phyloP scores from a whole-genome alignment of 352 stramenopile species.

The Phytophthora litchii region DNA sequence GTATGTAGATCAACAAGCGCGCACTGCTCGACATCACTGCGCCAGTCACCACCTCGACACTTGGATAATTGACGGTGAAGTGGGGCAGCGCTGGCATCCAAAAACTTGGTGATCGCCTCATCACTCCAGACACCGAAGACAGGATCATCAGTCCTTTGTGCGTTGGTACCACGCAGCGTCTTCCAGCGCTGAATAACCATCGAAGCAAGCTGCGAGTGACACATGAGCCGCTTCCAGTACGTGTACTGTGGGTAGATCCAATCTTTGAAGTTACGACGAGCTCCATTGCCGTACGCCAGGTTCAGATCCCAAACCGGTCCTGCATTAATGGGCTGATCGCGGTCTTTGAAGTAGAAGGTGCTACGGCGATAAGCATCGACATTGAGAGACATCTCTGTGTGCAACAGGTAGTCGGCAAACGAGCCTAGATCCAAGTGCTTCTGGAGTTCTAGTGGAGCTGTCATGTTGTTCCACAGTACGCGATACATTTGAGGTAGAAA shows the following conservation, averaged over 20 bases:
- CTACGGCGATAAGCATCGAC: constrained; percentile 80
- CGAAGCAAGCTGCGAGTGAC: constrained; percentile 77
- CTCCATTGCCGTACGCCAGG: constrained; percentile 76
- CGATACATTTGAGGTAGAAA: constrained; percentile 73
- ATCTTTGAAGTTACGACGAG: constrained; percentile 54
- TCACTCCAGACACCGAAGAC: constrained; percentile 59
- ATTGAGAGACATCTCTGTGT: constrained; percentile 86
- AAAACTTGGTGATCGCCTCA: constrained; percentile 49
- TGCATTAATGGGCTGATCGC: constrained; percentile 73
- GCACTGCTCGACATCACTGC: constrained; percentile 57
- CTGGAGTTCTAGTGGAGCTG: constrained; percentile 54
- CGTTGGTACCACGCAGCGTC: constrained; percentile 45
- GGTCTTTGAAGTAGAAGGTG: constrained; percentile 84
- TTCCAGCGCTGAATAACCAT: constrained; percentile 82
- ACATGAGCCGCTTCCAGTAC: constrained; percentile 83
- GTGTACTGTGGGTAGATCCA: constrained; percentile 83
- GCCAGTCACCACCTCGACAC: constrained; percentile 56
- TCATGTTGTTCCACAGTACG: constrained; percentile 83
- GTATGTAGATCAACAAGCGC: constrained; percentile 55
- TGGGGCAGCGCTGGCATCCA: constrained; percentile 53
- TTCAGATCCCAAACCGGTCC: constrained; percentile 84
- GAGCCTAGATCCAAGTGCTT: constrained; percentile 72
- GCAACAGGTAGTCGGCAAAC: constrained; percentile 78
- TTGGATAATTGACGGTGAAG: constrained; percentile 59
- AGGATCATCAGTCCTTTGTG: constrained; percentile 9